Evolutionary conservation across 2,329 filamentous ascomycete genomes (phyloP), one percentile per base, ranked within the genome.

Genomic region (Neurospora sp.): DNA sequence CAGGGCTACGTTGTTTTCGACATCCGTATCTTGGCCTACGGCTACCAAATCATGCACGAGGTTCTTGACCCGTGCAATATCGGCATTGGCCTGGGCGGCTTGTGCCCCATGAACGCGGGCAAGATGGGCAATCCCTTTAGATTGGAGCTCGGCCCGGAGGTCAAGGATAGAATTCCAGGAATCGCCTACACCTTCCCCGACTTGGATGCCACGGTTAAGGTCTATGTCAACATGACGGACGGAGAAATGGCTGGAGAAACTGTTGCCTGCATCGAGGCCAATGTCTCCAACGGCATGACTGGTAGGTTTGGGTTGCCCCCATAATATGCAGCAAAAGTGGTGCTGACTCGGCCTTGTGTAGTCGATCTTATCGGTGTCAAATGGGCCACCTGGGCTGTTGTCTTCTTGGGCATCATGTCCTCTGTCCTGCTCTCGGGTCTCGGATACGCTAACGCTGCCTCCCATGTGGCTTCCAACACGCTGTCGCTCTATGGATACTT

Each of bases 401-500:
- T 93, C 73, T 93, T 92, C 71, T 82, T 97, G 66, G 93, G 92
- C 74, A 85, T 97, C 66, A 84, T 93, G 67, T 91, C 93, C 8
- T 97, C 95, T 62, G 95, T 93, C 72, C 87, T 97, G 73, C 92
- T 95, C 38, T 97, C 93, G 37, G 93, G 93, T 39, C 84, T 97
- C 4, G 95, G 95, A 11, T 93, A 97, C 80, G 92, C 92, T 67
- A 97, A 97, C 79, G 95, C 95, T 5, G 94, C 95, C 66, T 93
- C 95, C 67, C 95, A 98, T 80, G 92, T 98, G 73, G 95, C 95
- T 69, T 91, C 94, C 69, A 97, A 97, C 77, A 93, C 95, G 3
- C 86, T 97, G 72, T 96, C 94, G n/a, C 88, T 98, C 38, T 97
- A 97, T 78, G 88, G 91, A 72, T 97, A 96, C 81, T 97, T 97